Conservation (phyloP, 2,329 filamentous ascomycete genomes). For the Penicillium sp. region DNA sequence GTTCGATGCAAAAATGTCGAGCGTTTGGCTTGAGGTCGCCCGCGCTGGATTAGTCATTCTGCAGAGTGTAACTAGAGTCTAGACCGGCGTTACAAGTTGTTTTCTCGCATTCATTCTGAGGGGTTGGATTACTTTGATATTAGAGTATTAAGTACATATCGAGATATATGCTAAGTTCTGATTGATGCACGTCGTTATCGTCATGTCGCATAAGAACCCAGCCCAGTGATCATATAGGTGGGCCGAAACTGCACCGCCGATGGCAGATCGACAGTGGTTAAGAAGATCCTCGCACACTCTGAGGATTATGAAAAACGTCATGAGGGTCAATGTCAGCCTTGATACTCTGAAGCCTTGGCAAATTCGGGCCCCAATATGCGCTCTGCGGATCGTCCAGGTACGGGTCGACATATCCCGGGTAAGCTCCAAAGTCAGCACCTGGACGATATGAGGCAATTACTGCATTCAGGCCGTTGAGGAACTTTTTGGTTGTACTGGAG, state of each 20-base stretch:
- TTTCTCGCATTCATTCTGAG: too few species aligned
- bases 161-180: not conserved
- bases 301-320: constrained; percentile 57
- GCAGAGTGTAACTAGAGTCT: too few species aligned
- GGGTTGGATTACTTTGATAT: not conserved
- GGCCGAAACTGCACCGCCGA: not conserved
- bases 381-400: constrained; percentile 44
- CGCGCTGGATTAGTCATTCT: not conserved
- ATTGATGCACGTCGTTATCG: not conserved
- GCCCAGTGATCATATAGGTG: not conserved
- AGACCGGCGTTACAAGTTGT: too few species aligned
- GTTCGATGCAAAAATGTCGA: not conserved
- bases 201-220: not conserved
- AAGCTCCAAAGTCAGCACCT: constrained; percentile 47
- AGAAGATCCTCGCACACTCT: constrained; percentile 37
- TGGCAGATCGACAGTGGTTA: not conserved
- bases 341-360: constrained; percentile 46
- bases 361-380: constrained; percentile 55
- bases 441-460: constrained; percentile 29
- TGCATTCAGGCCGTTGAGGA: constrained; percentile 51
- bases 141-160: not conserved
- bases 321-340: constrained; percentile 53
- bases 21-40: not conserved
- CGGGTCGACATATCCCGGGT: constrained; percentile 61
- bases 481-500: constrained; percentile 46